Evolutionary conservation across 2,329 filamentous ascomycete genomes (phyloP).

Genomic region (Penicillium sp.): DNA sequence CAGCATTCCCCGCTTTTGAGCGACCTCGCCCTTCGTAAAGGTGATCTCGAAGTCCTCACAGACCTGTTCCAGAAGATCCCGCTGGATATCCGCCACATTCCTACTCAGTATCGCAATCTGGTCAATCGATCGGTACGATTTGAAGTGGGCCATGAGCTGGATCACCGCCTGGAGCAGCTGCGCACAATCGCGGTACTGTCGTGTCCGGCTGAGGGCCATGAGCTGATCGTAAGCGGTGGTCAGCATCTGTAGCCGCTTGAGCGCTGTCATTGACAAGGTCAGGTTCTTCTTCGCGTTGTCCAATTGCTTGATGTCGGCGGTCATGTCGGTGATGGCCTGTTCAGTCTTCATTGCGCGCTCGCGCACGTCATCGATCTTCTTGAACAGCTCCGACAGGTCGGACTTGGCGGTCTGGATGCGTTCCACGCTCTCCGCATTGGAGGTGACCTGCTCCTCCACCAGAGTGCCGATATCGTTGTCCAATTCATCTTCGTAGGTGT

Average conservation of each 20-base stretch:
- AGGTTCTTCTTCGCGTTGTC: constrained; percentile 97
- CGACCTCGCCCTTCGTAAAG: constrained; percentile 85
- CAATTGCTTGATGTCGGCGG: constrained; percentile 94
- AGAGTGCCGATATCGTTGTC: constrained; percentile 74
- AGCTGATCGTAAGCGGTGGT: constrained; percentile 99
- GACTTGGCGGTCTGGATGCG: constrained; percentile 89
- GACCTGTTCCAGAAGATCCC: constrained; percentile 93
- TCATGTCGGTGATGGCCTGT: constrained; percentile 96
- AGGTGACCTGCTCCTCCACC: constrained; percentile 74
- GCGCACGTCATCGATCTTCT: constrained; percentile 91
- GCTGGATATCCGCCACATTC: constrained; percentile 89
- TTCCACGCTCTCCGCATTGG: constrained; percentile 82
- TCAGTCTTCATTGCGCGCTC: constrained; percentile 89
- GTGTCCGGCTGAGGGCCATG: constrained; percentile 74
- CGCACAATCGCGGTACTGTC: constrained; percentile 93
- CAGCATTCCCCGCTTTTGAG: constrained; percentile 67
- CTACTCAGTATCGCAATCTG: constrained; percentile 93
- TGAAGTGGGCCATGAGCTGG: constrained; percentile 98
- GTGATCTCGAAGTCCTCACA: constrained; percentile 98
- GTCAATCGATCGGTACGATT: constrained; percentile 95
- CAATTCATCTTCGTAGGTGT: constrained; percentile 77
- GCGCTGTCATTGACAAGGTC: constrained; percentile 93
- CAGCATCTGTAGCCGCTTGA: constrained; percentile 97
- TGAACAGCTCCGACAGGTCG: constrained; percentile 86
- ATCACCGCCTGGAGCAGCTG: constrained; percentile 91